Percentiles rank a stretch among this genome's conserved stretches.
These are phyloP conservation scores for Pseudonectria foliicola DNA, from an alignment of 2,329 filamentous ascomycete species.

Conservation along the genomic window DNA sequence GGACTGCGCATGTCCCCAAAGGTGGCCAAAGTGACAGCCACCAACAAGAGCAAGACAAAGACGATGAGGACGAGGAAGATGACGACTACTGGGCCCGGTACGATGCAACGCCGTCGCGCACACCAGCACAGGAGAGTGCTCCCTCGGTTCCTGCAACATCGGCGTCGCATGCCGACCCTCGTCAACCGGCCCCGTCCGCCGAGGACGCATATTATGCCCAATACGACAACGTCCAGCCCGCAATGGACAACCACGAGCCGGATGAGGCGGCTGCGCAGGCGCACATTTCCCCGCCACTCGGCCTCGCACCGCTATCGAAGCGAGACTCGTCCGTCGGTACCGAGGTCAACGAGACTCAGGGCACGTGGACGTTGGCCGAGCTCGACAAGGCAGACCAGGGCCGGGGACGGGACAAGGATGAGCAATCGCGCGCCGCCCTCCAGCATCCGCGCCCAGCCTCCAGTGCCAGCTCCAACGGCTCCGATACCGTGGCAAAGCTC, in stretches of 20 bases:
- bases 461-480: constrained; percentile 49
- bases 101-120: constrained; percentile 61
- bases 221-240: constrained; percentile 72
- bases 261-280: constrained; percentile 50
- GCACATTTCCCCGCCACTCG: constrained; percentile 28
- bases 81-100: constrained; percentile 78
- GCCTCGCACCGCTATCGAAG: constrained; percentile 11
- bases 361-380: constrained; percentile 39
- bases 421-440: constrained; percentile 33
- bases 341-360: constrained; percentile 22
- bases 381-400: constrained; percentile 33
- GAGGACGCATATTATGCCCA: constrained; percentile 71
- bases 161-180: constrained; percentile 17
- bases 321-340: constrained; percentile 11
- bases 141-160: constrained; percentile 45
- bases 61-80: constrained; percentile 58
- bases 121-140: constrained; percentile 54
- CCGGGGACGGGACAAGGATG: constrained; percentile 18
- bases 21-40: constrained; percentile 2
- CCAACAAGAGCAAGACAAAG: too few species aligned
- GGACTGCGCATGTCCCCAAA: constrained; percentile 8
- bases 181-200: constrained; percentile 29
- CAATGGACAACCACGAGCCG: constrained; percentile 75
- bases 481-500: constrained; percentile 53
- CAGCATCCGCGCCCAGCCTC: constrained; percentile 53